Evolutionary conservation across 371 early-diverging fungal genomes (phyloP), one percentile per base, ranked within the genome.

Genomic region (Nosema granulosis): DNA sequence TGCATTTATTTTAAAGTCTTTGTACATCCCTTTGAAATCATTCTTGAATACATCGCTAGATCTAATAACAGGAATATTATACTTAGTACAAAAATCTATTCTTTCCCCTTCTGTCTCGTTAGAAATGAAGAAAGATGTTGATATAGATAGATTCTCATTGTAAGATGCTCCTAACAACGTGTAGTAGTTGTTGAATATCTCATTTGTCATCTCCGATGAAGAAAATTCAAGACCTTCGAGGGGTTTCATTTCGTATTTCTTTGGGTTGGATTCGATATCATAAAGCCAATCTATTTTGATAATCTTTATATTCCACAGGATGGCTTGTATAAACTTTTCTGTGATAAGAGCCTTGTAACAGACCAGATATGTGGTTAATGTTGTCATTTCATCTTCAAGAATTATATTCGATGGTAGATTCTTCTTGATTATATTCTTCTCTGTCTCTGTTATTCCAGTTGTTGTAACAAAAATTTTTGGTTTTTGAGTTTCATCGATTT

Each of bases 261-360:
- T 71, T 4, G 37, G 34, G 35, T 54, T 68, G 1, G 31, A 29
- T 24, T 59, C 37, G 2, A 65, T 66, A 66, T 80, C 76, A 70
- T 84, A 83, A 32, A 84, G 50, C 76, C 75, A 83, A 18, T 62
- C 50, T n/a, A 83, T 61, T 32, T 68, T 67, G 4, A 86, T 57
- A 28, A 83, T 74, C 49, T 79, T 81, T 54, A 86, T 82, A 18
- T 76, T 68, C 79, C 79, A 80, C n/a, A 31, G 74, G 26, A 82
- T 54, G 3, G 86, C 86, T 70, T 82, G 75, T 11, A 84, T 59
- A 56, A 79, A 80, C 49, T 86, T 86, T 37, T 79, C 78, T 20
- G 80, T 82, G 56, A 82, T 77, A 16, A 75, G 34, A 34, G 73
- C 50, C 69, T 76, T 83, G 56, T 83, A 82, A 11, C 78, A 51